phyloP scores from a whole-genome alignment of 345 rosid genomes.

The Microcos paniculata region DNA sequence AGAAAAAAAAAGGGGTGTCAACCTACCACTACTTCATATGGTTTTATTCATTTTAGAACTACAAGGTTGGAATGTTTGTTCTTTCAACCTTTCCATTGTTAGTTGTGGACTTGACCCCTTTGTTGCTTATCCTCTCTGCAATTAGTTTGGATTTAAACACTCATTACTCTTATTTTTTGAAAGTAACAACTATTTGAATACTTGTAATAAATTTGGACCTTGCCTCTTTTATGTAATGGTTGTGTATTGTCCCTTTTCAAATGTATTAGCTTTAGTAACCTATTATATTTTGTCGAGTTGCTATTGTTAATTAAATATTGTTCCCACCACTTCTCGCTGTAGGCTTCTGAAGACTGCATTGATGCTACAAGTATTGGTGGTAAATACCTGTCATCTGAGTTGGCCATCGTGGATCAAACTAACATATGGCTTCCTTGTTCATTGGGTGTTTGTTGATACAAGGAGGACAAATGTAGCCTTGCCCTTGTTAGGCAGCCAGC shows the following conservation, averaged over 20 bases:
- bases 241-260: background rate
- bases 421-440: background rate
- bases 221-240: background rate
- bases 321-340: conserved; percentile 15
- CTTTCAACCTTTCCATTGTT: background rate
- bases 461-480: background rate
- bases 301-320: conserved; percentile 1
- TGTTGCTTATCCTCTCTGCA: background rate
- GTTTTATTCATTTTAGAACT: background rate
- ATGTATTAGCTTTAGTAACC: background rate
- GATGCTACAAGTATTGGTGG: conserved; percentile 13
- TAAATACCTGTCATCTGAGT: background rate
- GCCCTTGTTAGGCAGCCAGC: background rate
- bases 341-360: conserved; percentile 14
- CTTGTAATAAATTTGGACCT: background rate
- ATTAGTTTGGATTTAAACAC: background rate
- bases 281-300: background rate
- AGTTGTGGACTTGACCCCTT: background rate
- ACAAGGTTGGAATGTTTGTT: background rate
- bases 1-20: background rate
- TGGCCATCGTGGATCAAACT: background rate
- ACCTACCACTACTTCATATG: background rate
- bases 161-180: background rate
- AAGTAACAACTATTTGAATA: background rate
- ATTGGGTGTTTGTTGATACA: background rate